Evolutionary conservation across 1,139 yeast genomes (phyloP).

Genomic region (Ashbya aceris): DNA sequence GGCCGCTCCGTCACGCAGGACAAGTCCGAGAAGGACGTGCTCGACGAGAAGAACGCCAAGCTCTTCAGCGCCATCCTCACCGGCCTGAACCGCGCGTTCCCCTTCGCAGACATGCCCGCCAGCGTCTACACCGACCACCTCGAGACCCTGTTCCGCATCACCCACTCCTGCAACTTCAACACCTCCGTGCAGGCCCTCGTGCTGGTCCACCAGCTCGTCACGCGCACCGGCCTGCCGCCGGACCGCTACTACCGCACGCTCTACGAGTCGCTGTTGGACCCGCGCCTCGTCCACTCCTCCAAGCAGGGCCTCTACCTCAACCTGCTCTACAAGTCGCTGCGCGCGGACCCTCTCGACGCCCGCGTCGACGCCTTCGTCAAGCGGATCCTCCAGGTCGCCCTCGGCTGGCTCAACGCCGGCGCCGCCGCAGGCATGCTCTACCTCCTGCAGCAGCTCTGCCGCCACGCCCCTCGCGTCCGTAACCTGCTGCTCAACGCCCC

Average conservation of each 20-base stretch:
- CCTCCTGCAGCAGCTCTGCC: slow-evolving; percentile 60
- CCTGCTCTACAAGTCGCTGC: slow-evolving; percentile 72
- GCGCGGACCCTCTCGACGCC: slow-evolving; percentile 52
- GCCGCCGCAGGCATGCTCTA: slow-evolving; percentile 84
- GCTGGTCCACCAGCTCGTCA: slow-evolving; percentile 66
- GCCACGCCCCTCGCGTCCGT: slow-evolving; percentile 41
- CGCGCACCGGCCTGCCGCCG: slow-evolving; percentile 45
- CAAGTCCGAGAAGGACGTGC: slow-evolving; percentile 59
- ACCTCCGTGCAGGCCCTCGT: slow-evolving; percentile 90
- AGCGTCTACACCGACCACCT: slow-evolving; percentile 69
- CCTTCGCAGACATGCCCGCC: slow-evolving; percentile 72
- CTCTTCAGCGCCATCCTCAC: slow-evolving; percentile 86
- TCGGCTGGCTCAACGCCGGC: slow-evolving; percentile 82
- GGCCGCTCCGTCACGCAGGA: slow-evolving; percentile 64
- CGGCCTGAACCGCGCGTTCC: slow-evolving; percentile 94
- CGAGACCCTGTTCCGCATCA: slow-evolving; percentile 76
- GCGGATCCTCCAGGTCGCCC: slow-evolving; percentile 76
- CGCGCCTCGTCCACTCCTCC: slow-evolving; percentile 72
- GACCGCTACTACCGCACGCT: slow-evolving; percentile 83
- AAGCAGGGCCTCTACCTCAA: slow-evolving; percentile 86
- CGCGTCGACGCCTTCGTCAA: slow-evolving; percentile 87
- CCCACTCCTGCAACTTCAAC: slow-evolving; percentile 90
- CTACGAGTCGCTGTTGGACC: slow-evolving; percentile 82
- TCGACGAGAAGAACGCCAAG: slow-evolving; percentile 79
- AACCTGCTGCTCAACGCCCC: slow-evolving; percentile 40